Conservation (phyloP, 768 basidiomycete genomes). For the Naganishia kalamii region DNA sequence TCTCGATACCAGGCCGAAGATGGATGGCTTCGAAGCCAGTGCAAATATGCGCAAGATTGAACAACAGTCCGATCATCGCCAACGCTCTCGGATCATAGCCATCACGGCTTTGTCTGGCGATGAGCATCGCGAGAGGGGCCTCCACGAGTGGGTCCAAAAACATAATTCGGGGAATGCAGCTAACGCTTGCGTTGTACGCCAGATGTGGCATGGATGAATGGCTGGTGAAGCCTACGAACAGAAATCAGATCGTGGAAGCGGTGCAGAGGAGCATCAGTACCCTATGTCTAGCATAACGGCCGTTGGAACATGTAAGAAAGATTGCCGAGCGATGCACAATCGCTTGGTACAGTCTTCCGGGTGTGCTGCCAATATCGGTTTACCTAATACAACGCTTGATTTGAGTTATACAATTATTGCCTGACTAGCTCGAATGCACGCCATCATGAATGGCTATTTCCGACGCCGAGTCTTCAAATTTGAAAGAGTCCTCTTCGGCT, state of each 20-base stretch:
- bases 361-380: too few relatives aligned
- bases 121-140: slow-evolving; percentile 32
- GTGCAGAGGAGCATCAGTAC: background rate
- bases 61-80: background rate
- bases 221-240: slow-evolving; percentile 18
- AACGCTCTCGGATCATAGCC: slow-evolving; percentile 34
- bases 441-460: background rate
- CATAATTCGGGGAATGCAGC: too few relatives aligned
- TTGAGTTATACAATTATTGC: background rate
- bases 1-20: slow-evolving; percentile 29
- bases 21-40: slow-evolving; percentile 39
- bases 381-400: background rate
- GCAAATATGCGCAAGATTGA: slow-evolving; percentile 36
- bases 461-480: slow-evolving; percentile 3
- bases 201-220: slow-evolving; percentile 20
- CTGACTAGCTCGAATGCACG: background rate
- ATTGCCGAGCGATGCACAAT: too few relatives aligned
- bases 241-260: slow-evolving; percentile 13
- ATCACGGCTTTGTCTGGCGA: slow-evolving; percentile 40
- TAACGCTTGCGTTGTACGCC: too few relatives aligned
- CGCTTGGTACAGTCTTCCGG: too few relatives aligned
- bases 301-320: too few relatives aligned
- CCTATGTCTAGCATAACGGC: too few relatives aligned
- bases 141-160: slow-evolving; percentile 41
- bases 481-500: background rate